Percentiles rank a stretch among this genome's conserved stretches.
phyloP scores from a whole-genome alignment of 1,284 basidiomycete genomes.

The Rugosomyces carneus region DNA sequence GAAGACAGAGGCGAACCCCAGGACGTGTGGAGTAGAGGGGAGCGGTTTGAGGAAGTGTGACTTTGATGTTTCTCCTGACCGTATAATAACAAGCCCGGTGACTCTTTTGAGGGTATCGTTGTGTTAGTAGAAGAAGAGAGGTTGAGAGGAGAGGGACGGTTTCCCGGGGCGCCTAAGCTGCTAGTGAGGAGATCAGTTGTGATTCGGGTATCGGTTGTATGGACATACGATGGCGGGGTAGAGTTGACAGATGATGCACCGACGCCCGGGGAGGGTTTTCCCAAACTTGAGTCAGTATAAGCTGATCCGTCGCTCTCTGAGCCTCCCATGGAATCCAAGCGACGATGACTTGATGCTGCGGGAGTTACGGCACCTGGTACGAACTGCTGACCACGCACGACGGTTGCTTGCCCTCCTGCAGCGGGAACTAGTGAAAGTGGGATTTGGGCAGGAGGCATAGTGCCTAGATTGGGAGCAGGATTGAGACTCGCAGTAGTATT shows the following conservation, averaged over 20 bases:
- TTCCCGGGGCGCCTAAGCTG: slow-evolving; percentile 3
- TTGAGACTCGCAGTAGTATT: slow-evolving; percentile 12
- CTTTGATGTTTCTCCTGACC: not conserved
- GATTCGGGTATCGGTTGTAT: not conserved
- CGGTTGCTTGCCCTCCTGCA: not conserved
- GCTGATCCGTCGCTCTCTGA: slow-evolving; percentile 28
- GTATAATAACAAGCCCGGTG: not conserved
- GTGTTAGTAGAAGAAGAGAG: slow-evolving; percentile 2
- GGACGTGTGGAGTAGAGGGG: slow-evolving; percentile 47
- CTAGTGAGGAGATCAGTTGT: not conserved
- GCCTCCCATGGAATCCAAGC: slow-evolving; percentile 3
- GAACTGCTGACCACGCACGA: not conserved
- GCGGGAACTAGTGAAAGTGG: not conserved
- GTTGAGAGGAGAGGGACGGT: slow-evolving; percentile 9
- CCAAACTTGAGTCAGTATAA: slow-evolving; percentile 19
- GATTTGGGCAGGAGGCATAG: not conserved
- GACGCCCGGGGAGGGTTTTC: not conserved
- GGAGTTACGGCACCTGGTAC: not conserved
- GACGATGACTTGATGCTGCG: not conserved
- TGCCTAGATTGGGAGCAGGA: not conserved
- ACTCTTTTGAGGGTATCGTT: slow-evolving; percentile 7
- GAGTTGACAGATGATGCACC: not conserved
- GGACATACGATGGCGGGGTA: slow-evolving; percentile 9
- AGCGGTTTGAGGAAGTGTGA: slow-evolving; percentile 18
- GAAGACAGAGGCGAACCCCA: slow-evolving; percentile 45